These are phyloP conservation scores for Kwoniella shivajii DNA, from an alignment of 1,284 basidiomycete genomes.

Conservation along the genomic window DNA sequence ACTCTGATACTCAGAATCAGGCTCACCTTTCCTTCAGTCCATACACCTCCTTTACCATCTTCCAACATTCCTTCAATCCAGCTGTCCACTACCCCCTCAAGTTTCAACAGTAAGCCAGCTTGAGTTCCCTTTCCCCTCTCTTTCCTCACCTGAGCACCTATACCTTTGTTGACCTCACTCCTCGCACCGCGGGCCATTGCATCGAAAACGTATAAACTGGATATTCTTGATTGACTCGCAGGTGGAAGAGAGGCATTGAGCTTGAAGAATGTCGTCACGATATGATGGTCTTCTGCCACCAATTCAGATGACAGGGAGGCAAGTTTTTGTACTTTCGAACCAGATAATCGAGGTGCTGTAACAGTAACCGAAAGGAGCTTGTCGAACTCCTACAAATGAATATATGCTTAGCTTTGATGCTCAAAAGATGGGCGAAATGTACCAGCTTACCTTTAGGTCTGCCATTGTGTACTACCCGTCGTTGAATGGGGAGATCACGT, in stretches of 20 bases:
- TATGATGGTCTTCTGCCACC: slow-evolving; percentile 74
- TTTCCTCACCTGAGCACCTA: slow-evolving; percentile 61
- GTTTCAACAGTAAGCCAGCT: slow-evolving; percentile 78
- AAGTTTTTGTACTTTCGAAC: slow-evolving; percentile 74
- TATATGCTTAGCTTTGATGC: not conserved
- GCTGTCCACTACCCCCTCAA: slow-evolving; percentile 81
- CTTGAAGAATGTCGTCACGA: slow-evolving; percentile 80
- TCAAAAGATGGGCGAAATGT: not conserved
- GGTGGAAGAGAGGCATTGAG: slow-evolving; percentile 74
- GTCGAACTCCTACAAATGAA: slow-evolving; percentile 68
- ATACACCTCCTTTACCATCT: slow-evolving; percentile 58
- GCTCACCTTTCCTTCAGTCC: slow-evolving; percentile 79
- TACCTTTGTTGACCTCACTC: slow-evolving; percentile 66
- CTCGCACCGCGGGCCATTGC: slow-evolving; percentile 81
- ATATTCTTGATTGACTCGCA: slow-evolving; percentile 64
- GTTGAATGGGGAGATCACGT: not conserved
- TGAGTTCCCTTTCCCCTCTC: slow-evolving; percentile 62
- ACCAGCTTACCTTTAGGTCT: slow-evolving; percentile 27
- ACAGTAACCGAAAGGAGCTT: slow-evolving; percentile 74
- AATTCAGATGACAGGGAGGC: slow-evolving; percentile 71
- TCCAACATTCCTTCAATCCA: slow-evolving; percentile 76
- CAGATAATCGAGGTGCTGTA: slow-evolving; percentile 75
- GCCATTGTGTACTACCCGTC: slow-evolving; percentile 14
- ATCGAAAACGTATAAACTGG: slow-evolving; percentile 86
- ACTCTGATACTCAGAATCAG: slow-evolving; percentile 7